phyloP scores from a whole-genome alignment of 129 eudicot genomes.

The Saussurea involucrata region DNA sequence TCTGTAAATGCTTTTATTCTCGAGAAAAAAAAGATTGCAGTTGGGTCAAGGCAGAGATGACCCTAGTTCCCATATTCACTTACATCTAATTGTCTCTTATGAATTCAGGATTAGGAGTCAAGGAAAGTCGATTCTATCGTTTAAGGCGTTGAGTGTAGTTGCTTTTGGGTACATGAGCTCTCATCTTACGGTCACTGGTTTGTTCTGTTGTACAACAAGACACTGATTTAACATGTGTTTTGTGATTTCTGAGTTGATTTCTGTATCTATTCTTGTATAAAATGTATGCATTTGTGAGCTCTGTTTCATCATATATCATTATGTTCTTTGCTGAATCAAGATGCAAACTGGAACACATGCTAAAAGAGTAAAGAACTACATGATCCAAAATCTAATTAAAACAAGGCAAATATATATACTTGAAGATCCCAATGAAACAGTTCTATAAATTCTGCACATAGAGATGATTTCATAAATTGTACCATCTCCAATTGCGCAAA shows the following conservation, averaged over 20 bases:
- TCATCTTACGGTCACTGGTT: slow-evolving; percentile 19
- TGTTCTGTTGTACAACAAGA: slow-evolving; percentile 23
- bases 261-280: slow-evolving; percentile 20
- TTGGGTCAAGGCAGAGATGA: slow-evolving; percentile 19
- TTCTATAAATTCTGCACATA: neutral
- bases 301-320: slow-evolving; percentile 1
- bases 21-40: slow-evolving; percentile 4
- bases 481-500: neutral
- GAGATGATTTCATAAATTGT: neutral
- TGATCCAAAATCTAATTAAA: neutral
- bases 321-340: slow-evolving; percentile 7
- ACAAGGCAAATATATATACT: neutral
- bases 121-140: neutral
- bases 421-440: neutral
- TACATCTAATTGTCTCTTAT: slow-evolving; percentile 22
- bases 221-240: slow-evolving; percentile 22
- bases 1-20: slow-evolving; percentile 22
- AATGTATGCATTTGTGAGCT: slow-evolving; percentile 27
- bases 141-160: slow-evolving; percentile 15
- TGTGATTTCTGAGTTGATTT: slow-evolving; percentile 20
- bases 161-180: slow-evolving; percentile 19
- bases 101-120: slow-evolving; percentile 16
- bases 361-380: neutral
- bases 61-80: slow-evolving; percentile 18
- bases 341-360: neutral